These are phyloP conservation scores for Nicotiana attenuata DNA, from an alignment of 257 asterid genomes.

Conservation along the genomic window DNA sequence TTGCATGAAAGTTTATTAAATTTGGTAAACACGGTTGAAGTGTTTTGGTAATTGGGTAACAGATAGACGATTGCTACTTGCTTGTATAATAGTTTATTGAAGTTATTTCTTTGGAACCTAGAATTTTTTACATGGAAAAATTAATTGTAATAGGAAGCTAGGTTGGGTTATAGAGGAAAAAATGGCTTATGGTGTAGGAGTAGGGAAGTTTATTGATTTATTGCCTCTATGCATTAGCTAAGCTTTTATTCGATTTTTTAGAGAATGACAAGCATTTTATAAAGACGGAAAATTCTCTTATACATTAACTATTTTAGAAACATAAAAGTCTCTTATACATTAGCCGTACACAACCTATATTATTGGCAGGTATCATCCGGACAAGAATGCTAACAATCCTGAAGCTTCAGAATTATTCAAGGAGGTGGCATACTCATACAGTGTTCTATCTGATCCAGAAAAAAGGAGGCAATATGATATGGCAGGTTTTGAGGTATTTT, in stretches of 20 bases:
- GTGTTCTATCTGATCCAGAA: slow-evolving; percentile 93
- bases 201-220: not conserved
- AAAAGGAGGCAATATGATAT: slow-evolving; percentile 89
- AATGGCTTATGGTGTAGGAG: not conserved
- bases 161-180: not conserved
- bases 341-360: not conserved
- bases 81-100: not conserved
- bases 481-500: slow-evolving; percentile 90
- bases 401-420: slow-evolving; percentile 98
- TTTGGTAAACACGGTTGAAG: too few relatives aligned
- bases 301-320: not conserved
- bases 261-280: not conserved
- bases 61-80: not conserved
- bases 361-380: slow-evolving; percentile 86
- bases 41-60: not conserved
- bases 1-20: not conserved
- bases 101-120: not conserved
- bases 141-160: not conserved
- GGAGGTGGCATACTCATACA: slow-evolving; percentile 99
- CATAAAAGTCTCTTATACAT: not conserved
- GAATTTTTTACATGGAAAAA: not conserved
- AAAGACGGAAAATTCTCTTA: not conserved
- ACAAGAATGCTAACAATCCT: slow-evolving; percentile 95
- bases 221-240: not conserved
- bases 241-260: not conserved